A percentile compares a stretch with the other conserved stretches of the same genome.
Evolutionary conservation across 1,284 basidiomycete genomes (phyloP).

Genomic region (Sparassis latifolia): DNA sequence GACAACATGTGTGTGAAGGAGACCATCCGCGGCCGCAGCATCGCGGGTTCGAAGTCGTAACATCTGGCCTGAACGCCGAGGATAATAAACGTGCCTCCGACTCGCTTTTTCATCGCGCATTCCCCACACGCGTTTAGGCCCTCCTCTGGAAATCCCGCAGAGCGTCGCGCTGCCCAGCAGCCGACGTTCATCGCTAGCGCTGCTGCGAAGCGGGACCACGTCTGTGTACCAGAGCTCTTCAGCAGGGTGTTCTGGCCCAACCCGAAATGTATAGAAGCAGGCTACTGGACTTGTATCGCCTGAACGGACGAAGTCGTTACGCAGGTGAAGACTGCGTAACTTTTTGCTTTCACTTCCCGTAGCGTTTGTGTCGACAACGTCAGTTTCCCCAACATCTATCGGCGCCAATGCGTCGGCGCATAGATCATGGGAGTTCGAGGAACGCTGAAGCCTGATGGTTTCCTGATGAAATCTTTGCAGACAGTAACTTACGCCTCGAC

Average conservation of each 20-base stretch:
- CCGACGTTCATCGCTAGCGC: background rate
- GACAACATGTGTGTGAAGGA: constrained; percentile 12
- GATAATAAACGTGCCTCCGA: constrained; percentile 19
- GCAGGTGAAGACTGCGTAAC: too few species aligned
- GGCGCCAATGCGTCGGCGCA: too few species aligned
- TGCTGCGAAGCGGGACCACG: background rate
- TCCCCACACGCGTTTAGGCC: background rate
- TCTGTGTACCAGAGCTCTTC: background rate
- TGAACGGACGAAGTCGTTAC: too few species aligned
- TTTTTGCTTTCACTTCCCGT: too few species aligned
- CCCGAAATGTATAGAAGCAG: background rate
- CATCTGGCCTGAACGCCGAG: constrained; percentile 13
- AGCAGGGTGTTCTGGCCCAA: background rate
- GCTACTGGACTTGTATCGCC: too few species aligned
- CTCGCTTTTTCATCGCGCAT: background rate
- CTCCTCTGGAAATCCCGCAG: background rate
- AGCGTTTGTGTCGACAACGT: too few species aligned
- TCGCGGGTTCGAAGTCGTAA: constrained; percentile 21
- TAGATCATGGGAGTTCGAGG: too few species aligned
- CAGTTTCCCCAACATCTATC: too few species aligned
- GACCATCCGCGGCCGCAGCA: constrained; percentile 14
- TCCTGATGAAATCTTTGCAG: too few species aligned
- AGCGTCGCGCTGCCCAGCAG: background rate
- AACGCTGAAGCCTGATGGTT: too few species aligned
- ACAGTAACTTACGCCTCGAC: too few species aligned